Percentiles rank a stretch among this genome's conserved stretches.
These are phyloP conservation scores for Trametes gibbosa DNA, from an alignment of 768 basidiomycete species.

Conservation along the genomic window DNA sequence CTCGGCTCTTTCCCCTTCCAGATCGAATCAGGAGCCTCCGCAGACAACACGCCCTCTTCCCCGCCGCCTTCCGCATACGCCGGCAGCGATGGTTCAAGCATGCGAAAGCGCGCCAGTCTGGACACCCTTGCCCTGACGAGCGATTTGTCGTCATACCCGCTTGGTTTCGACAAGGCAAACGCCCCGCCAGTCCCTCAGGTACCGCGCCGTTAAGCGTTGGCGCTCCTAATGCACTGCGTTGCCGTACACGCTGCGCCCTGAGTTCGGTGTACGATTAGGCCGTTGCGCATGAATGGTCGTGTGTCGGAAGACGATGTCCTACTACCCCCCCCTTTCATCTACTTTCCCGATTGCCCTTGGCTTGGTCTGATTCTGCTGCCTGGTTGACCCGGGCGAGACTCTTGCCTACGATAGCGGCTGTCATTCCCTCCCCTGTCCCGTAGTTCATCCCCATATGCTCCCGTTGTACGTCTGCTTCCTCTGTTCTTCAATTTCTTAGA, in stretches of 20 bases:
- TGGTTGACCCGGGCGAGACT: conserved; percentile 25
- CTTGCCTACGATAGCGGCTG: conserved; percentile 12
- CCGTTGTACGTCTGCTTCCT: conserved; percentile 14
- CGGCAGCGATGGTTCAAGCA: conserved; percentile 32
- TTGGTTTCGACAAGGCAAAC: conserved; percentile 55
- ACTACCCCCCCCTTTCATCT: not conserved
- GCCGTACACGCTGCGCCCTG: not conserved
- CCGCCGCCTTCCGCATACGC: conserved; percentile 31
- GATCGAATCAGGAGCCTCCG: conserved; percentile 58
- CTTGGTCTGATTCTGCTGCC: conserved; percentile 19
- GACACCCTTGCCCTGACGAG: conserved; percentile 83
- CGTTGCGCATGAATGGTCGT: conserved; percentile 14
- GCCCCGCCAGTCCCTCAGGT: conserved; percentile 19
- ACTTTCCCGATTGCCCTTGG: conserved; percentile 17
- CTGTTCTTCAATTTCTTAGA: not conserved
- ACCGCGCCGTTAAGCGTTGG: conserved; percentile 7
- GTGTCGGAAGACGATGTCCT: conserved; percentile 10
- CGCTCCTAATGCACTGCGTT: not conserved
- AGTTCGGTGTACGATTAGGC: conserved; percentile 20
- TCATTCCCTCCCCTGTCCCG: conserved; percentile 3
- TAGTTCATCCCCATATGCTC: not conserved
- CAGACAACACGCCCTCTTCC: conserved; percentile 31
- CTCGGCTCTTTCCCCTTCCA: conserved; percentile 86
- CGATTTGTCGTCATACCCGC: conserved; percentile 80
- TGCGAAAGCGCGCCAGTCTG: conserved; percentile 73